Base-by-base conservation (phyloP, 768 basidiomycete species). In the Lyophyllum semitale region DNA sequence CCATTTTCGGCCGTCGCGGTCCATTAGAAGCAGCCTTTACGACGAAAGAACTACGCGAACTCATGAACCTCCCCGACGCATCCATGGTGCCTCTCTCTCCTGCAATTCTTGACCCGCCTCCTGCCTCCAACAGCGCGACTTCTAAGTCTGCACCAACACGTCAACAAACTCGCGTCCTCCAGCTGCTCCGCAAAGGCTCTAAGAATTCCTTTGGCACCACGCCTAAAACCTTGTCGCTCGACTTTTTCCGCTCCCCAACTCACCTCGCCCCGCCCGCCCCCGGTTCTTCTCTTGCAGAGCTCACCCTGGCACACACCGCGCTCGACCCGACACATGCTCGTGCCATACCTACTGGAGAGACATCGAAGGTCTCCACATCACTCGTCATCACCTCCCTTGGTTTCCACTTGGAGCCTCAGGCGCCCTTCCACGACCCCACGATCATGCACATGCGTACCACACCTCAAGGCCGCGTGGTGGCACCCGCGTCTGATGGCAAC, bases 21-120 rank as follows among this genome's bases (percentile, higher is more conserved):
- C 93, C 93, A 0, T 79, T 88, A 7, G 89, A 98, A 66, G 93
- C 91, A 1, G 88, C 92, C 0, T 96, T 95, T 66, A 94, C 95
- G 3, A 85, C 88, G 30, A 98, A 98, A 69, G 96, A 99, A 70
- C 78, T 97, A 4, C 78, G 96, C 22, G 96, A 98, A 72, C 81
- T 98, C 77, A 81, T 83, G 9, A 77, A 73, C 37, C 67, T 92
- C 29, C 79, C 83, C 0, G 83, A 86, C 44, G 85, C 85, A 0
- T 76, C 84, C 23, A 86, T 95, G 80, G 70, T 78, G 23, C 89
- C 89, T 7, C 71, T 93, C 9, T 71, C 77, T 3, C 72, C 76
- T 1, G 65, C 69, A 15, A 30, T 60, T 5, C 40, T 60, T 12
- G 46, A 57, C n/a, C 53, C 66, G 84, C 15, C 73, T 88, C 44